Base-by-base conservation (phyloP, 495 filamentous ascomycete genomes). In the Podospora didyma region DNA sequence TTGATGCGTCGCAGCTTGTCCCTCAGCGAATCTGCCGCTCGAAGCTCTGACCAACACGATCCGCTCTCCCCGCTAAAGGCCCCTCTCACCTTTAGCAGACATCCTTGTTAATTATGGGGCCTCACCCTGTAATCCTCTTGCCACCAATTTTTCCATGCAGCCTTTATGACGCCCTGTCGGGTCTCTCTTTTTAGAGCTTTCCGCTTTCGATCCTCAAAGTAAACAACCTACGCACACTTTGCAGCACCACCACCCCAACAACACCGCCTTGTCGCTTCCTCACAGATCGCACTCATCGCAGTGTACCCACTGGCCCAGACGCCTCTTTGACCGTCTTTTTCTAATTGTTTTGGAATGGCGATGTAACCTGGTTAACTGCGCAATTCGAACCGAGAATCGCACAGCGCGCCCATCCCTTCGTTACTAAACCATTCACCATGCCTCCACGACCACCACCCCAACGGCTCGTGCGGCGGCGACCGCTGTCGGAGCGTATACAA, bases 391-490 rank as follows among this genome's bases (percentile, higher is more conserved):
- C 39, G 39, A 42, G 39, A 42, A 42, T 42, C n/a, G 39, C 39
- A 9, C 39, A 42, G n/a, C 39, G 26, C 26, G 26, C 26, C 26
- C 26, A 31, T 31, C 26, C 26, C 26, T 9, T 31, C 26, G 3
- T 9, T 4, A 31, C 26, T 31, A 9, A 20, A 21, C 46, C 37
- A 52, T 20, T 51, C 41, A 67, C 64, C 57, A 71, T 73, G 73
- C 69, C 72, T 52, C 58, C 70, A 31, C 49, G 57, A 57, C 48
- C 70, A 31, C 49, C 56, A 57, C 48, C 62, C n/a, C 58, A 59
- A 52, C 73, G 90, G 64, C 83, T 96, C 39, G 82, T 98, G 57
- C 91, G 94, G 63, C 84, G 84, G 39, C 82, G 82, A 55, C 84
- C 93, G 63, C 77, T 96, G 63, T 56, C 69, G 2, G 85, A 96